Evolutionary conservation across 2,329 filamentous ascomycete species (phyloP).

Genomic region (Neurospora sp.): DNA sequence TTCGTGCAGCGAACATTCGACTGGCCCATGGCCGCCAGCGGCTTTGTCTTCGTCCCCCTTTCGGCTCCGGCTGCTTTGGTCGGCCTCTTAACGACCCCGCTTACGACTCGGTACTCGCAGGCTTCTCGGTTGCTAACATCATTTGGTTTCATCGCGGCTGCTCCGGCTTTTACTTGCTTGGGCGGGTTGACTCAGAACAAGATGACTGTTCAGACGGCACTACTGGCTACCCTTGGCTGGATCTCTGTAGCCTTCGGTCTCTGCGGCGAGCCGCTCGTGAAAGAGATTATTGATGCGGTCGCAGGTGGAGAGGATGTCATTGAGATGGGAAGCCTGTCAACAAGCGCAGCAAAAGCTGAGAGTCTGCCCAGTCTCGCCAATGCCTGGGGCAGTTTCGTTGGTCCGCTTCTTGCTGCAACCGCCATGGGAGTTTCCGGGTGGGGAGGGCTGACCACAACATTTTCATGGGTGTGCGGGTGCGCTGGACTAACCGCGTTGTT

Average conservation of each 20-base stretch:
- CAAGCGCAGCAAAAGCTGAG: conserved; percentile 7
- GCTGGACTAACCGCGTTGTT: conserved; percentile 10
- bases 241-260: conserved; percentile 15
- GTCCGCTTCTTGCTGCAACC: conserved; percentile 13
- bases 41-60: conserved; percentile 13
- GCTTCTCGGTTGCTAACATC: conserved; percentile 11
- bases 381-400: conserved; percentile 16
- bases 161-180: conserved; percentile 12
- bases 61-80: conserved; percentile 14
- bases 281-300: conserved; percentile 10
- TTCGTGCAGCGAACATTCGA: conserved; percentile 10
- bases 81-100: conserved; percentile 7
- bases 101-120: conserved; percentile 9
- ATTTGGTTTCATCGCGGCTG: conserved; percentile 12
- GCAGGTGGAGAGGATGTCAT: not conserved
- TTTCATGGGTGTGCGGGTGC: conserved; percentile 8
- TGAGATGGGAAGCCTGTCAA: not conserved
- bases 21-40: conserved; percentile 10
- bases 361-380: conserved; percentile 10
- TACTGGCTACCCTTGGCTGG: conserved; percentile 10
- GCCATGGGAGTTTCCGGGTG: conserved; percentile 13
- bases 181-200: conserved; percentile 5
- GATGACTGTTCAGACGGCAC: not conserved
- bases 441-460: conserved; percentile 9
- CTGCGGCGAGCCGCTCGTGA: conserved; percentile 13